Evolutionary conservation across 495 filamentous ascomycete species (phyloP).

Genomic region (Lineolata rhizophorae): DNA sequence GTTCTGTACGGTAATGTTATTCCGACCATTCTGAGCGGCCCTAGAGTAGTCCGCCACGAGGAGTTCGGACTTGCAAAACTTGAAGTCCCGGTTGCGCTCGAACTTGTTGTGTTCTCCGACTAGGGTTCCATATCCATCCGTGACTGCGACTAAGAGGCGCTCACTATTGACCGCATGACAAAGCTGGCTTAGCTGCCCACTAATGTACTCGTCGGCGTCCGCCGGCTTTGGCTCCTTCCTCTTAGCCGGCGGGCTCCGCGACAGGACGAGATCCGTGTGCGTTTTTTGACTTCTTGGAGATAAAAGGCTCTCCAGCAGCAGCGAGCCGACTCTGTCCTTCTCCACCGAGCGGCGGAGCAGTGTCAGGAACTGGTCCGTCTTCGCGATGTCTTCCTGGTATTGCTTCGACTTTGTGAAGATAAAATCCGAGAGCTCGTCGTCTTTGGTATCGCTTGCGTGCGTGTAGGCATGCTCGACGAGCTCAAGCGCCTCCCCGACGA

Average conservation of each 20-base stretch:
- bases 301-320: neutral
- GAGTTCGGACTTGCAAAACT: neutral
- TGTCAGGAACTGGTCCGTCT: neutral
- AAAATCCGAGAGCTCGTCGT: neutral
- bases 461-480: slow-evolving; percentile 1
- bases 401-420: neutral
- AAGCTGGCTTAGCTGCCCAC: neutral
- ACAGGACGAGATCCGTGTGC: too few species aligned
- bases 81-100: slow-evolving; percentile 1
- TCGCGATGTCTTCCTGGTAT: neutral
- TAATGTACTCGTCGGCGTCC: neutral
- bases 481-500: neutral
- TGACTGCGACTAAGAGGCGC: neutral
- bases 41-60: slow-evolving; percentile 1
- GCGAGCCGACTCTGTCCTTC: neutral
- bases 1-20: slow-evolving; percentile 1
- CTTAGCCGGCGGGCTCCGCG: neutral
- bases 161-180: neutral
- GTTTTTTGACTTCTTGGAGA: neutral
- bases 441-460: neutral
- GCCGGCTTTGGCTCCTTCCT: neutral
- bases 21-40: neutral
- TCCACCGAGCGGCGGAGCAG: slow-evolving; percentile 1
- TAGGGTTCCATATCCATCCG: slow-evolving; percentile 1
- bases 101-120: neutral